Evolutionary conservation across 345 rosid species (phyloP).

Genomic region (Arabidopsis arenosa): DNA sequence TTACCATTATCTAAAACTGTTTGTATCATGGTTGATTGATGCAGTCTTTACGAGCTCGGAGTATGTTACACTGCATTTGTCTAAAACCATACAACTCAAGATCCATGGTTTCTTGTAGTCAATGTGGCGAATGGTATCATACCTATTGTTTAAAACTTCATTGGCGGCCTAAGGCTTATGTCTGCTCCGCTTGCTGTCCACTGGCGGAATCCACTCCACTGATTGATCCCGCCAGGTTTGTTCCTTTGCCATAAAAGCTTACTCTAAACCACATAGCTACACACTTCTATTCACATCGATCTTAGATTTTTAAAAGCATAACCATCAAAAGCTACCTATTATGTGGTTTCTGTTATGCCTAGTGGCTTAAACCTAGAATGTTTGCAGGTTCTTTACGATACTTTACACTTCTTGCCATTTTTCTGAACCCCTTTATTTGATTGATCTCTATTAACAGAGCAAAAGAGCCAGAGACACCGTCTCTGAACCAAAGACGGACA

Average conservation of each 20-base stretch:
- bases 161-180: slow-evolving; percentile 52
- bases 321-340: neutral
- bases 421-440: slow-evolving; percentile 18
- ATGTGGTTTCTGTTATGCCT: neutral
- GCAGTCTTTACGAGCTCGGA: slow-evolving; percentile 77
- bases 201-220: slow-evolving; percentile 27
- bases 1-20: slow-evolving; percentile 1
- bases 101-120: slow-evolving; percentile 64
- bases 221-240: slow-evolving; percentile 56
- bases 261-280: neutral
- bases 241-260: slow-evolving; percentile 22
- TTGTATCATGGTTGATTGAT: slow-evolving; percentile 33
- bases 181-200: slow-evolving; percentile 86
- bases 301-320: neutral
- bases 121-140: slow-evolving; percentile 83
- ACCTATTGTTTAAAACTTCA: slow-evolving; percentile 63
- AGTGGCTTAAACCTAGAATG: neutral
- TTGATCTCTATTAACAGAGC: slow-evolving; percentile 50
- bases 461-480: slow-evolving; percentile 69
- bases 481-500: slow-evolving; percentile 46
- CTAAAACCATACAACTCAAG: slow-evolving; percentile 72
- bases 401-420: neutral
- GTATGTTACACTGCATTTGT: slow-evolving; percentile 88
- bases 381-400: neutral
- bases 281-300: neutral